Conservation (phyloP, 345 rosid genomes). For the Salix caprea region DNA sequence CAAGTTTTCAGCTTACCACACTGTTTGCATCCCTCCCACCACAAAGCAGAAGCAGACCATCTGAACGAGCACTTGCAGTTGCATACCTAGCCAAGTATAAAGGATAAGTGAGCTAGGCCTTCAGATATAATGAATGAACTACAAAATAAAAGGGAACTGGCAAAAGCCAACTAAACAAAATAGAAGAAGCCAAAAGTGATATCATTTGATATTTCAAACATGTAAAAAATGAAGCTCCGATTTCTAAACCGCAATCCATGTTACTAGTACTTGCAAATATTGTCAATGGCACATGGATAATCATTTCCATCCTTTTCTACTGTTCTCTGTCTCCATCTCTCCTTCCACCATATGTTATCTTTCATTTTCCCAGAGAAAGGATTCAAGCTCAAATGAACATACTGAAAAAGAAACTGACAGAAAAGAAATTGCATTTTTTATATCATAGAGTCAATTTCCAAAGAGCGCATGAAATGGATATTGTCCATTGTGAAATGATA, state of each 20-base stretch:
- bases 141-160: neutral
- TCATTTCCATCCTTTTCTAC: neutral
- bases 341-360: neutral
- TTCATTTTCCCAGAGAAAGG: neutral
- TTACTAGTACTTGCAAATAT: neutral
- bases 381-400: neutral
- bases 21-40: constrained; percentile 97
- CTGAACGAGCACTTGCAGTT: constrained; percentile 98
- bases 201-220: neutral
- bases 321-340: neutral
- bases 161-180: neutral
- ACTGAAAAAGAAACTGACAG: neutral
- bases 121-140: neutral
- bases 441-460: neutral
- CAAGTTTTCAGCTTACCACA: constrained; percentile 60
- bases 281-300: neutral
- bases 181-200: neutral
- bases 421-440: neutral
- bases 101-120: constrained; percentile 5
- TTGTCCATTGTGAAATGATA: neutral
- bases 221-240: neutral
- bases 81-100: constrained; percentile 69
- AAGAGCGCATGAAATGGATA: neutral
- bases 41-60: constrained; percentile 98
- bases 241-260: neutral